A percentile compares a stretch with the other conserved stretches of the same genome.
These are phyloP conservation scores for Cladophialophora yegresii DNA, from an alignment of 2,329 filamentous ascomycete species.

Conservation along the genomic window DNA sequence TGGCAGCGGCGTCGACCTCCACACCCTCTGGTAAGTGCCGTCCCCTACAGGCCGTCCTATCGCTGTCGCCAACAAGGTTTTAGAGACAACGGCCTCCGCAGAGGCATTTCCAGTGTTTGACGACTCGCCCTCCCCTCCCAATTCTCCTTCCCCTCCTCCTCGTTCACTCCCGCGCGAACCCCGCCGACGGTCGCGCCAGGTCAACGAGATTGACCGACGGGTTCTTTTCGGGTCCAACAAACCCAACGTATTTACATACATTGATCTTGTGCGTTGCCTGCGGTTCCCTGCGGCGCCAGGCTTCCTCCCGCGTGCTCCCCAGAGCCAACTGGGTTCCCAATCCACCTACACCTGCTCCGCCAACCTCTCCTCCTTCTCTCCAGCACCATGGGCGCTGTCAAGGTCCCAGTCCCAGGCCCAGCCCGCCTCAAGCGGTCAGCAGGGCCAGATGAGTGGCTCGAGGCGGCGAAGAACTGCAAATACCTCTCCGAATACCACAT, in stretches of 20 bases:
- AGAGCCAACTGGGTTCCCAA: constrained; percentile 20
- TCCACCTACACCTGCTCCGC: constrained; percentile 38
- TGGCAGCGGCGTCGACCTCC: constrained; percentile 14
- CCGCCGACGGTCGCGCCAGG: constrained; percentile 28
- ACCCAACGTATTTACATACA: constrained; percentile 28
- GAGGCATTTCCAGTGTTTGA: constrained; percentile 31
- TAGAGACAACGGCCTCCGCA: constrained; percentile 17
- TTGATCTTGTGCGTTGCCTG: constrained; percentile 27
- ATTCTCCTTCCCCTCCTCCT: constrained; percentile 18
- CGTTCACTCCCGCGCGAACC: constrained; percentile 10
- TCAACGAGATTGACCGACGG: constrained; percentile 29
- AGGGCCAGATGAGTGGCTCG: constrained; percentile 92
- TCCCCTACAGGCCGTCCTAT: constrained; percentile 8
- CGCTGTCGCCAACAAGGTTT: constrained; percentile 16
- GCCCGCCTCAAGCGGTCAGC: constrained; percentile 81
- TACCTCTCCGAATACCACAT: constrained; percentile 94
- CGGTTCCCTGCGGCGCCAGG: constrained; percentile 22
- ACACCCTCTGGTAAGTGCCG: constrained; percentile 11
- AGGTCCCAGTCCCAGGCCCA: constrained; percentile 83
- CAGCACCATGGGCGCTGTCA: constrained; percentile 32
- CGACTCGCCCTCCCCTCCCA: constrained; percentile 16
- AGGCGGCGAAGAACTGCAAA: constrained; percentile 94
- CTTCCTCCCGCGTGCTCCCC: constrained; percentile 26
- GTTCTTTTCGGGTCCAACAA: constrained; percentile 22
- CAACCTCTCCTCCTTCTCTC: constrained; percentile 17